Base-by-base conservation (phyloP, 2,329 filamentous ascomycete genomes). In the Ophiostoma montium region DNA sequence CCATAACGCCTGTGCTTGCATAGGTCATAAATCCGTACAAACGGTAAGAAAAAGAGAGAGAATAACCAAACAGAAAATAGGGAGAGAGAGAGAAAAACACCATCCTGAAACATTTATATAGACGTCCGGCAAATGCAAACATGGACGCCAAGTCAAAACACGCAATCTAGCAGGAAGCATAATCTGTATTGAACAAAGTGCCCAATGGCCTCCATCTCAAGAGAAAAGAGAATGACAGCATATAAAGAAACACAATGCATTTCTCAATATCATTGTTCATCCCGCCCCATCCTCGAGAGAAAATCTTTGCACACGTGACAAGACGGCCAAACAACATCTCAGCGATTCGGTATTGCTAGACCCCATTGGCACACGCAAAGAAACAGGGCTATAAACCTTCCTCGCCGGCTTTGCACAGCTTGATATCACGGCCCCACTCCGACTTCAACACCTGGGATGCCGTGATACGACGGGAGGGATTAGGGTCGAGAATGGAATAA, bases 341-440 rank as follows among this genome's bases (percentile, higher is more conserved):
- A 6, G 19, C 27, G 23, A 9, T 30, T 23, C 30, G 43, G 21
- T 23, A 35, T 46, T 32, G 32, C 32, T 46, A 35, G 18, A 15
- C 31, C 18, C 21, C n/a, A 21, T 27, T n/a, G 35, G 13, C 19
- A 11, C 6, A 21, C 21, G 38, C 11, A 12, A 32, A 32, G 43
- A 19, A 19, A 27, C 15, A 21, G 19, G 16, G 7, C 30, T 42
- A 42, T 16, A 44, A 19, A 67, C 92, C 92, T 73, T 96, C 89
- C 67, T 96, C 86, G 57, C 90, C 92, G 53, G 92, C 90, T 67
- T 89, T 92, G 71, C 92, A 98, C 51, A 96, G 76, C 68, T 89
- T 94, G 67, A 96, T 95, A 66, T 95, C 90, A 58, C 92, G 86
- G 57, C 92, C 88, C 92, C 92, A 98, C 70, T 98, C 92, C 5